phyloP scores from a whole-genome alignment of 148 eudicot species.

The Rhododendron griersonianum region DNA sequence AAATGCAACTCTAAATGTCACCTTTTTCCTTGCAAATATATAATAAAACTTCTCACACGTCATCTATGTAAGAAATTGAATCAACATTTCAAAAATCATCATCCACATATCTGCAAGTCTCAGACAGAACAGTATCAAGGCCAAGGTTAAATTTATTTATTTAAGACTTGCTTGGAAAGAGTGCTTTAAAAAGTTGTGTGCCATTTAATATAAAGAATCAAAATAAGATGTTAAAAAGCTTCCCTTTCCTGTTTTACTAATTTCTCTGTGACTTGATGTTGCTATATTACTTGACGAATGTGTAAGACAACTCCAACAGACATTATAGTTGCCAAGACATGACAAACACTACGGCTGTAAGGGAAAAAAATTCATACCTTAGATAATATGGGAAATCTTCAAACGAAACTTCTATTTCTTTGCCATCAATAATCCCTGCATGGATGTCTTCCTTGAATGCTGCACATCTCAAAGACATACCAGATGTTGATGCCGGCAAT shows the following conservation, averaged over 20 bases:
- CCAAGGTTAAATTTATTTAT: not conserved
- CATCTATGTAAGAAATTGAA: not conserved
- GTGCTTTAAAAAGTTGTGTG: not conserved
- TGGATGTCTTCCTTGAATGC: constrained; percentile 64
- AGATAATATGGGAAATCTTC: constrained; percentile 85
- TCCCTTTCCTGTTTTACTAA: not conserved
- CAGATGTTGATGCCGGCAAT: constrained; percentile 56
- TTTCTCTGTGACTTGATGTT: not conserved
- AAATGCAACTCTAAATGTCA: not conserved
- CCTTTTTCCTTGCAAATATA: not conserved
- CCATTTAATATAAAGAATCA: not conserved
- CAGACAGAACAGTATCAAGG: not conserved
- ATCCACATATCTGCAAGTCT: not conserved
- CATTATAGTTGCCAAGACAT: not conserved
- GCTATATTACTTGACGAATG: too few relatives aligned
- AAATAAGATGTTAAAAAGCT: not conserved
- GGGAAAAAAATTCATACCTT: constrained; percentile 37
- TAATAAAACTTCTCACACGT: not conserved
- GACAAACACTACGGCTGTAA: not conserved
- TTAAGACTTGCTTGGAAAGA: not conserved
- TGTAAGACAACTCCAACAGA: not conserved
- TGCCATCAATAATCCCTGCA: constrained; percentile 62
- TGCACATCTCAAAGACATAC: constrained; percentile 53
- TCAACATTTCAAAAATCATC: not conserved
- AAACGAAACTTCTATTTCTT: constrained; percentile 62